Evolutionary conservation across 2,329 filamentous ascomycete species (phyloP).

Genomic region (Alternaria tenuissima): DNA sequence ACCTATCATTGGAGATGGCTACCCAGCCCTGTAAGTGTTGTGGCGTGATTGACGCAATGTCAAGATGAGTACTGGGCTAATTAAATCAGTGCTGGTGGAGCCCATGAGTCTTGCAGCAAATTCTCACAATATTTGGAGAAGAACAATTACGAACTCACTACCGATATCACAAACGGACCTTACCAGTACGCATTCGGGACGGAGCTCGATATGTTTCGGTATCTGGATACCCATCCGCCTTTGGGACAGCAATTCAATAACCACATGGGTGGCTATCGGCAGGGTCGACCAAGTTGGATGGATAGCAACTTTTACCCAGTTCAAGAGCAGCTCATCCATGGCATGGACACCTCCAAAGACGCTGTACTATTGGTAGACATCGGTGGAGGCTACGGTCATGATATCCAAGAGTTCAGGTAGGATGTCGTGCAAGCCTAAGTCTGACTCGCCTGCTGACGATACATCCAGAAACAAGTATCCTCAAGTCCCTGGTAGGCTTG

Average conservation of each 20-base stretch:
- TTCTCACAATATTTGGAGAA: constrained; percentile 4
- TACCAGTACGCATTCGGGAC: neutral
- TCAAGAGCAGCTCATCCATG: neutral
- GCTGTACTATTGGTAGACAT: neutral
- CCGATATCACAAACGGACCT: neutral
- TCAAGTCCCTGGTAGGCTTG: neutral
- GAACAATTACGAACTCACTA: neutral
- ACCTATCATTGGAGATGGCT: constrained; percentile 1
- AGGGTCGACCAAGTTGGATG: neutral
- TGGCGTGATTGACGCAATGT: neutral
- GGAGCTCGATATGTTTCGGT: neutral
- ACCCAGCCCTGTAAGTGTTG: constrained; percentile 1
- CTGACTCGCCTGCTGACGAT: neutral
- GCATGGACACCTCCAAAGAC: neutral
- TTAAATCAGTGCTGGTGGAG: constrained; percentile 1
- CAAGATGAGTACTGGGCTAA: neutral
- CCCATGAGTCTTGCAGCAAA: neutral
- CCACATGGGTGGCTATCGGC: constrained; percentile 3
- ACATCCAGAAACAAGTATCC: neutral
- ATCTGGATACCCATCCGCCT: neutral
- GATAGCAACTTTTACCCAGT: neutral
- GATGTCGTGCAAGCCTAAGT: neutral
- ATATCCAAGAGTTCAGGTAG: neutral
- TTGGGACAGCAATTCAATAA: neutral
- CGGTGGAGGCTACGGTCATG: neutral